Evolutionary conservation across 2,329 filamentous ascomycete species (phyloP).

Genomic region (Epichloe scottii): DNA sequence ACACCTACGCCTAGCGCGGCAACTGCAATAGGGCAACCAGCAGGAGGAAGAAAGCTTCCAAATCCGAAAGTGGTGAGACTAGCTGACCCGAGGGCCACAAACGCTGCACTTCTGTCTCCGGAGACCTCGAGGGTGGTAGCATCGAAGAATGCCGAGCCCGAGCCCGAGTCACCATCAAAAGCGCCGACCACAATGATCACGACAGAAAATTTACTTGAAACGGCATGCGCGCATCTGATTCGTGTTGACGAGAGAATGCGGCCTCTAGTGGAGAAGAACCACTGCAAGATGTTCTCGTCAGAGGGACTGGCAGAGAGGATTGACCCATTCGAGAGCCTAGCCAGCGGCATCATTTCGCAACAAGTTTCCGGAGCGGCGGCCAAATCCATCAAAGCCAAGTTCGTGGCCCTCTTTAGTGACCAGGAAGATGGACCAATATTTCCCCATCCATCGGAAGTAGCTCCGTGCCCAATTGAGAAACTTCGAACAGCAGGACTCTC

Average conservation of each 20-base stretch:
- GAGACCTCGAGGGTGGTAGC: constrained; percentile 52
- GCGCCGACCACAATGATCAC: constrained; percentile 30
- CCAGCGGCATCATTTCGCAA: constrained; percentile 85
- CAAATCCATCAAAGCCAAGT: constrained; percentile 76
- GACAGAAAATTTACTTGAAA: constrained; percentile 59
- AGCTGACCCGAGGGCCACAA: constrained; percentile 51
- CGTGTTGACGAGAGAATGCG: constrained; percentile 60
- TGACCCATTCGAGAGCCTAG: constrained; percentile 76
- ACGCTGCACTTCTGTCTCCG: constrained; percentile 60
- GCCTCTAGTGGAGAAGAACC: constrained; percentile 58
- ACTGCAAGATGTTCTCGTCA: constrained; percentile 68
- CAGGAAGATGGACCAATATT: constrained; percentile 36
- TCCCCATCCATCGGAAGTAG: constrained; percentile 65
- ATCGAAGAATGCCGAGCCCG: constrained; percentile 29
- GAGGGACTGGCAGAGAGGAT: constrained; percentile 73
- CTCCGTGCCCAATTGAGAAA: constrained; percentile 45
- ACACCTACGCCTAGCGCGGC: constrained; percentile 36
- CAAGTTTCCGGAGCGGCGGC: constrained; percentile 92
- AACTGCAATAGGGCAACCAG: constrained; percentile 24
- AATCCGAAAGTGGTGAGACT: constrained; percentile 37
- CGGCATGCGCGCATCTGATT: constrained; percentile 65
- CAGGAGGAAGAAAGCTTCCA: constrained; percentile 24
- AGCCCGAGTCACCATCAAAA: constrained; percentile 34
- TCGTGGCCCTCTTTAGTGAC: constrained; percentile 57
- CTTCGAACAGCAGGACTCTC: constrained; percentile 81